phyloP scores from a whole-genome alignment of 2,329 filamentous ascomycete genomes.

The Xylaria sp. region DNA sequence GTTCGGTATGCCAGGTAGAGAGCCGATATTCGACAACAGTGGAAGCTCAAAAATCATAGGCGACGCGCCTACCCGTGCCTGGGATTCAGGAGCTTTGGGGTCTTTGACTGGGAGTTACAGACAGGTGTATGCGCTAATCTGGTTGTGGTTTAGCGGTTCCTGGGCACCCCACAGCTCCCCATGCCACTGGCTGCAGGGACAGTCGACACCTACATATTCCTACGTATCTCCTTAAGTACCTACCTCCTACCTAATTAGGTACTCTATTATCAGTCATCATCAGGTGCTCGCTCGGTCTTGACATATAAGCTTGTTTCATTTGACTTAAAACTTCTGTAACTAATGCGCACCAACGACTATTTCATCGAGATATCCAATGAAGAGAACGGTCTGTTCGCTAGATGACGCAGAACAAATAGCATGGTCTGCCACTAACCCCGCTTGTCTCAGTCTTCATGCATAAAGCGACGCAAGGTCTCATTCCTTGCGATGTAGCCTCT shows the following conservation, averaged over 20 bases:
- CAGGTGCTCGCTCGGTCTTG: too few relatives aligned
- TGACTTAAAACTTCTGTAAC: not conserved
- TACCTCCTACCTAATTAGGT: too few relatives aligned
- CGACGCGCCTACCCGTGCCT: conserved; percentile 43
- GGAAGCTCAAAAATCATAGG: conserved; percentile 39
- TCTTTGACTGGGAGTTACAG: conserved; percentile 38
- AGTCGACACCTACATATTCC: too few relatives aligned
- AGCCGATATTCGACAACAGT: conserved; percentile 25
- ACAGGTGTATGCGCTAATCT: conserved; percentile 27
- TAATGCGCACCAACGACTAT: not conserved
- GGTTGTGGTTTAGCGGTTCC: conserved; percentile 28
- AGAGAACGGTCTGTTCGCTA: not conserved
- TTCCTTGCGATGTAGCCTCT: conserved; percentile 56
- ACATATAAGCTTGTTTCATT: too few relatives aligned
- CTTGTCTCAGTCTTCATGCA: conserved; percentile 44
- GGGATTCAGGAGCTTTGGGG: conserved; percentile 42
- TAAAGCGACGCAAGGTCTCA: conserved; percentile 43
- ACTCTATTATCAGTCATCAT: too few relatives aligned
- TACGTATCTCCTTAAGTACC: too few relatives aligned
- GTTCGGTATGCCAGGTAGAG: not conserved
- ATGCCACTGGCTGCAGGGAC: conserved; percentile 2
- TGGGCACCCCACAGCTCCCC: conserved; percentile 21
- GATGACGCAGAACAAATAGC: not conserved
- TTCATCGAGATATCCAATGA: not conserved
- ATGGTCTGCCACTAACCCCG: not conserved